Evolutionary conservation across 805 yeast species (phyloP).

Genomic region (Pichia manshurica): DNA sequence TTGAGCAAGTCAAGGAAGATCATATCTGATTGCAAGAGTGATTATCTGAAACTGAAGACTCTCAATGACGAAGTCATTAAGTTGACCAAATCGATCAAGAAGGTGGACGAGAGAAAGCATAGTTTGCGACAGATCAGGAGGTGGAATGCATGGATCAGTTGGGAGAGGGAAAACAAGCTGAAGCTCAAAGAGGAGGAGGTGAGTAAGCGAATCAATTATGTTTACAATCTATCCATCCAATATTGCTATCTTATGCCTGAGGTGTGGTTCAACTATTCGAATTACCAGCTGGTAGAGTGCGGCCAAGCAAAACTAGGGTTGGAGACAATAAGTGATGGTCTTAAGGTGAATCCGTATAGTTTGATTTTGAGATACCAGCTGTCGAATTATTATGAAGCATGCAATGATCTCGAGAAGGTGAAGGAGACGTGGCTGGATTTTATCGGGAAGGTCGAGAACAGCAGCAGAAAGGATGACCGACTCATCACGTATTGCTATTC

Average conservation of each 20-base stretch:
- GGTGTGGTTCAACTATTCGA: constrained; percentile 62
- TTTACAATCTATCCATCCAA: constrained; percentile 65
- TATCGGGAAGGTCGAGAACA: constrained; percentile 34
- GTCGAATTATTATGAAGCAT: constrained; percentile 65
- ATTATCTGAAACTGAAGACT: constrained; percentile 82
- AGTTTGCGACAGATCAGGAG: constrained; percentile 40
- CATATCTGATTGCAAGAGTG: constrained; percentile 74
- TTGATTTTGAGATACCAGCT: constrained; percentile 58
- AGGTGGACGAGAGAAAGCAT: constrained; percentile 14
- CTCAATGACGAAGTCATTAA: constrained; percentile 65
- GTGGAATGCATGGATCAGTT: constrained; percentile 73
- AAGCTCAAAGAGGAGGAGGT: constrained; percentile 47
- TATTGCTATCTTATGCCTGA: constrained; percentile 61
- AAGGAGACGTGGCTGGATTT: constrained; percentile 45
- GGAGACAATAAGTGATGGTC: constrained; percentile 48
- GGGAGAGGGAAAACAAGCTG: constrained; percentile 72
- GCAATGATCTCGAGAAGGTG: constrained; percentile 45
- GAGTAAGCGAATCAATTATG: constrained; percentile 57
- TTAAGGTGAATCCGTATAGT: constrained; percentile 63
- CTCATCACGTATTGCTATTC: constrained; percentile 60
- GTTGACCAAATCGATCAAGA: constrained; percentile 34
- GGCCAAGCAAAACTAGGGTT: constrained; percentile 21
- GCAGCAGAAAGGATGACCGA: constrained; percentile 10
- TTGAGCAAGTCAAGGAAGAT: constrained; percentile 72
- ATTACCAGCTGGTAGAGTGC: constrained; percentile 17